Base-by-base conservation (phyloP, 768 basidiomycete genomes). In the Suillus lakei region DNA sequence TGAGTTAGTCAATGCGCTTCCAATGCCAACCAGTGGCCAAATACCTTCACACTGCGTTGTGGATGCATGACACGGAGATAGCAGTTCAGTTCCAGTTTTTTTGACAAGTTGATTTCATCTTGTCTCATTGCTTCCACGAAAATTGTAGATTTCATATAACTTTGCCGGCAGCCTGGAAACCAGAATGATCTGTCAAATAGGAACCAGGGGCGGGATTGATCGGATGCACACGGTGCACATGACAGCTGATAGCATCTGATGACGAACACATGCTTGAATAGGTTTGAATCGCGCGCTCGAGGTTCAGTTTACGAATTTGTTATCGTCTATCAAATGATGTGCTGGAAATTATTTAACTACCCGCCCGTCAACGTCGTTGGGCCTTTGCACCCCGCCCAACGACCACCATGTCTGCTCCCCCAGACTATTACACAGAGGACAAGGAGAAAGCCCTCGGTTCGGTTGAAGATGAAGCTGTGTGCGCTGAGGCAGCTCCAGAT, bases 401-500 rank as follows among this genome's bases (percentile, higher is more conserved):
- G 9, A 51, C 43, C 44, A 65, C 36, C 44, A 60, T 61, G 32
- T 59, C 51, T 30, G 44, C 15, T 36, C 28, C 23, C 7, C 26
- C 43, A 2, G 56, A 60, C 3, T 66, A 38, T 7, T 50, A 68
- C 16, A 18, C 56, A 28, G 26, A 39, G 26, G 75, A 76, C 65
- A 67, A 62, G 54, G 75, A 78, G 61, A 71, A 69, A 34, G 76
- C 44, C 16, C 12, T 34, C n/a, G 16, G 23, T 23, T 12, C 28
- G 21, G 34, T 44, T 6, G 36, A 32, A 3, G 50, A 58, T 30
- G 39, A 61, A 23, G 51, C 28, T 30, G 8, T 2, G 18, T 30
- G 32, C 12, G 61, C 55, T 32, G 78, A 79, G 41, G 69, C 62
- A 36, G 70, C 73, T 1, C 79, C 72, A 0, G 76, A 77, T 43